Evolutionary conservation across 2,329 filamentous ascomycete genomes (phyloP).

Genomic region (Clonostachys byssicola): DNA sequence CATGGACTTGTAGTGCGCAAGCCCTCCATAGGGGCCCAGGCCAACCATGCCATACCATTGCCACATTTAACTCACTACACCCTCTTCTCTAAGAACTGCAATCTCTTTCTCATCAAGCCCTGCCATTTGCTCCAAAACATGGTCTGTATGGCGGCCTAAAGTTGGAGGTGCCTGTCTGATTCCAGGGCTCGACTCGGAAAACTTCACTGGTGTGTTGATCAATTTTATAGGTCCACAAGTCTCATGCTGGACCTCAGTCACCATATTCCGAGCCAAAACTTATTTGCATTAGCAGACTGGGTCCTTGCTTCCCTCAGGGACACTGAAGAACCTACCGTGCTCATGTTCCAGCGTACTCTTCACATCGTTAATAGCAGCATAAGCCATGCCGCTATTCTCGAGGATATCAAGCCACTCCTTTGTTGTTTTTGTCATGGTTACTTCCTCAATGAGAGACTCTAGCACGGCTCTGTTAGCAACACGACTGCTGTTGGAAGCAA

Average conservation of each 20-base stretch:
- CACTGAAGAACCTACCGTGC: slow-evolving; percentile 55
- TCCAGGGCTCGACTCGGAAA: slow-evolving; percentile 74
- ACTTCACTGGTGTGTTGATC: slow-evolving; percentile 93
- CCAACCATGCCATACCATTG: too few species aligned
- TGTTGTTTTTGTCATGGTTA: slow-evolving; percentile 75
- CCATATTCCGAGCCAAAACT: slow-evolving; percentile 71
- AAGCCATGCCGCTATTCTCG: slow-evolving; percentile 91
- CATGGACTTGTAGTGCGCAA: too few species aligned
- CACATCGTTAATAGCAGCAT: slow-evolving; percentile 88
- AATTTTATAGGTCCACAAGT: slow-evolving; percentile 82
- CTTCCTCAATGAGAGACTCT: slow-evolving; percentile 72
- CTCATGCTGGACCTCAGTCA: slow-evolving; percentile 79
- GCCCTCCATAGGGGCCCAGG: too few species aligned
- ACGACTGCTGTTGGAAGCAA: slow-evolving; percentile 55
- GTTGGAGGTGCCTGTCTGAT: slow-evolving; percentile 80
- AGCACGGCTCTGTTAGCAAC: slow-evolving; percentile 72
- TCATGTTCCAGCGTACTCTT: slow-evolving; percentile 78
- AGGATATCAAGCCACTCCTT: slow-evolving; percentile 82
- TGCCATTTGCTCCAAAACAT: slow-evolving; percentile 63
- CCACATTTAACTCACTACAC: slow-evolving; percentile 52
- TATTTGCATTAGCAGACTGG: too few species aligned
- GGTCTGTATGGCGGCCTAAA: slow-evolving; percentile 81
- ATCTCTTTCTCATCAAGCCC: slow-evolving; percentile 58
- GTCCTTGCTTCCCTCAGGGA: too few species aligned
- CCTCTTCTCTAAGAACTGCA: slow-evolving; percentile 55